These are phyloP conservation scores for Pigoraptor vietnamica DNA, from an alignment of 78 protist genomes.

Conservation along the genomic window DNA sequence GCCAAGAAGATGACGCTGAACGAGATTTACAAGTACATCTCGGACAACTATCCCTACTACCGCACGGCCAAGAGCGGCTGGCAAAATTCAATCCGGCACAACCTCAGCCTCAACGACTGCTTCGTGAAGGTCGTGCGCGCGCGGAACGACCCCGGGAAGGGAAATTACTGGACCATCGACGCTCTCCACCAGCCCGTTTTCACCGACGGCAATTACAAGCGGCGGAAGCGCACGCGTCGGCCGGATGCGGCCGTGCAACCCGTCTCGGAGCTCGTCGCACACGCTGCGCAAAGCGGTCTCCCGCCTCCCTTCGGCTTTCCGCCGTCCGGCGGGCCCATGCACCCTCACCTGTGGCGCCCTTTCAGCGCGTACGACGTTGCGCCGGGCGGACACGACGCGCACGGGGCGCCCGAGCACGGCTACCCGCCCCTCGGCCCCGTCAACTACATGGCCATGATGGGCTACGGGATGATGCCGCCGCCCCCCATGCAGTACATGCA, in stretches of 20 bases:
- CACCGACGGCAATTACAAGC: neutral
- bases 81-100: constrained; percentile 47
- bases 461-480: too few relatives aligned
- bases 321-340: too few relatives aligned
- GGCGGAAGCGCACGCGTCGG: neutral
- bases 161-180: constrained; percentile 4
- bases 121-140: constrained; percentile 16
- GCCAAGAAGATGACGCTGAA: neutral
- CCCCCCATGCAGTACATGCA: too few relatives aligned
- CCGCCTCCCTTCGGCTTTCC: too few relatives aligned
- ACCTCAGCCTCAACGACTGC: constrained; percentile 27
- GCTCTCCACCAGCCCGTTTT: neutral
- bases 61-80: neutral
- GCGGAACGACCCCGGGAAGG: constrained; percentile 13
- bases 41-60: neutral
- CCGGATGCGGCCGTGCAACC: neutral
- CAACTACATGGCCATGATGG: too few relatives aligned
- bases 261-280: neutral
- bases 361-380: too few relatives aligned
- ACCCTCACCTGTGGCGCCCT: too few relatives aligned
- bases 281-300: too few relatives aligned
- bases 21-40: neutral
- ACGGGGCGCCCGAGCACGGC: too few relatives aligned
- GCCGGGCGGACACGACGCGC: too few relatives aligned
- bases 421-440: too few relatives aligned